Base-by-base conservation (phyloP, 441 rosid species). In the Euphorbia schlechtendalii region DNA sequence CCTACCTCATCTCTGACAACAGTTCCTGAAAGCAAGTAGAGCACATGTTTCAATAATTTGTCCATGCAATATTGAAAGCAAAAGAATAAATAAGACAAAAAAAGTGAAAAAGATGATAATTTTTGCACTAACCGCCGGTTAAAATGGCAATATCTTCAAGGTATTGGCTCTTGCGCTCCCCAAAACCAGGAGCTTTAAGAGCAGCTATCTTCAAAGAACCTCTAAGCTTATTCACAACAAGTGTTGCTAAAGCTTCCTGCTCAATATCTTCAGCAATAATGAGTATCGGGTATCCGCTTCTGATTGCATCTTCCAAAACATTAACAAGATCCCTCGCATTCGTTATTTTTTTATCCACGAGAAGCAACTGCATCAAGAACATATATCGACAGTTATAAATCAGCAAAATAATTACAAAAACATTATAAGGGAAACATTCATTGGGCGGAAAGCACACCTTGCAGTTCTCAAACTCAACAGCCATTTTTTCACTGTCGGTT, bases 121-220 rank as follows among this genome's bases (percentile, higher is more conserved):
- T 38, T 38, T 45, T 62, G 40, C 21, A 49, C 77, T 56, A n/a
- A 88, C 97, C 97, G 80, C 93, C 96, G 4, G 99, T 90, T 67
- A 94, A 76, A 71, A 90, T 82, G 64, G 99, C 97, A 71, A 94
- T 86, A 73, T 94, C 97, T 56, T 94, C 99, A 68, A 94, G 99
- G 77, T 90, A 93, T 67, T 90, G 96, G 77, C 90, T 90, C 80
- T 90, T 90, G 63, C 97, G 89, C 73, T 93, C 96, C 59, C 97
- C 99, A 74, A 90, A 93, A 59, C 97, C 99, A 70, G 99, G 97
- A 76, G 99, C 99, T 71, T 85, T 93, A 18, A 93, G 88, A 69
- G 99, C 96, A 64, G 97, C 99, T 77, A 93, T 88, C 79, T 90
- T 94, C 72, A 94, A 61, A 57, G 97, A 65, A 25, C 99, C 99